Evolutionary conservation across 2,329 filamentous ascomycete genomes (phyloP).

Genomic region (Sporothrix protearum): DNA sequence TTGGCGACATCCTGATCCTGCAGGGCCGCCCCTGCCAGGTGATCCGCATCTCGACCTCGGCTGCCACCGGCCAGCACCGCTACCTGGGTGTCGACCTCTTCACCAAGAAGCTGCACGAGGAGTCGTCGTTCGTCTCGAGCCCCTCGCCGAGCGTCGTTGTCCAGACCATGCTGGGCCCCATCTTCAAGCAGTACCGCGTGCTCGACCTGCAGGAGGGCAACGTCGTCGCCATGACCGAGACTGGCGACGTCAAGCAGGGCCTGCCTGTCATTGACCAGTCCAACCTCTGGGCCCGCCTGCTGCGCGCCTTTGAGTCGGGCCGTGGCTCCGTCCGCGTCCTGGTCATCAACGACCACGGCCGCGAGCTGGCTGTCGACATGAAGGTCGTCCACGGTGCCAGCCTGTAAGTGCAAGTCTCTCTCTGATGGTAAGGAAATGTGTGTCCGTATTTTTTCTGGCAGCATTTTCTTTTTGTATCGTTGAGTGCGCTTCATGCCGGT

Average conservation of each 20-base stretch:
- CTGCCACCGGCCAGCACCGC: conserved; percentile 97
- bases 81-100: conserved; percentile 99
- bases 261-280: conserved; percentile 94
- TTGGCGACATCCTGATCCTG: conserved; percentile 97
- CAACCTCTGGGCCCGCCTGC: conserved; percentile 76
- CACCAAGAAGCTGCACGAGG: conserved; percentile 99
- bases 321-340: conserved; percentile 91
- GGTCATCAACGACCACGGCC: conserved; percentile 88
- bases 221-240: conserved; percentile 98
- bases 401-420: conserved; percentile 48
- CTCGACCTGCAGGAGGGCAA: conserved; percentile 85
- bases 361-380: conserved; percentile 96
- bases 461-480: neutral
- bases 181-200: conserved; percentile 99
- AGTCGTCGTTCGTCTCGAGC: conserved; percentile 97
- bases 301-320: conserved; percentile 81
- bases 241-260: conserved; percentile 94
- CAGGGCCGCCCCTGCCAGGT: conserved; percentile 99
- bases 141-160: conserved; percentile 93
- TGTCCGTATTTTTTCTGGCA: no score
- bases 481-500: neutral
- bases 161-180: conserved; percentile 97
- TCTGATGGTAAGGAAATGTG: neutral
- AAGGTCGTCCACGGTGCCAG: conserved; percentile 88
- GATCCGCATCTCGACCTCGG: conserved; percentile 97